Conservation (phyloP, 495 filamentous ascomycete species). For the Friedmanniomyces endolithicus region DNA sequence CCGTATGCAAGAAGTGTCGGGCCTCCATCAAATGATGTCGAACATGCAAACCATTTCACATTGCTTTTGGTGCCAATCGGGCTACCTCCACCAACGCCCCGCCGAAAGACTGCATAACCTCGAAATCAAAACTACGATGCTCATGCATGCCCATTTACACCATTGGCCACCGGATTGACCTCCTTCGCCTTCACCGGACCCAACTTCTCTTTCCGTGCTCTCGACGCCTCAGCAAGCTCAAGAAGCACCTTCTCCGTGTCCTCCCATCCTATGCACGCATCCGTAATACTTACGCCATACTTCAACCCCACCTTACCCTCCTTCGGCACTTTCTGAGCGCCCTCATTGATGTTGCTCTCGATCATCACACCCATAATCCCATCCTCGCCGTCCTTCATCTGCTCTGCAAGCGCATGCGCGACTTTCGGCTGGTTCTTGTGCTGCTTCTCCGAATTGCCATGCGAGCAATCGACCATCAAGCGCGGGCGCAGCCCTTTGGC, state of each 20-base stretch:
- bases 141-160: constrained; percentile 9
- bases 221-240: constrained; percentile 68
- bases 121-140: neutral
- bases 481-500: constrained; percentile 55
- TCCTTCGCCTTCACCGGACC: constrained; percentile 11
- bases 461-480: constrained; percentile 97
- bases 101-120: neutral
- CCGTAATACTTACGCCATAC: constrained; percentile 94
- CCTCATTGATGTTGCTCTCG: constrained; percentile 92
- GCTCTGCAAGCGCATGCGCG: constrained; percentile 65
- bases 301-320: constrained; percentile 83
- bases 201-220: constrained; percentile 45
- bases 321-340: constrained; percentile 78
- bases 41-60: neutral
- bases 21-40: neutral
- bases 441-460: constrained; percentile 91
- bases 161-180: neutral
- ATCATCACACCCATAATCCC: constrained; percentile 98
- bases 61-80: neutral
- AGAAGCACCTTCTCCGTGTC: constrained; percentile 78
- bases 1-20: no score
- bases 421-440: constrained; percentile 98
- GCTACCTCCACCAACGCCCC: neutral
- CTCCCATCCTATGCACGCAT: constrained; percentile 93
- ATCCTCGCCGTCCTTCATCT: constrained; percentile 70